A percentile compares a stretch with the other conserved stretches of the same genome.
Evolutionary conservation across 257 asterid species (phyloP).

Genomic region (Penstemon davidsonii): DNA sequence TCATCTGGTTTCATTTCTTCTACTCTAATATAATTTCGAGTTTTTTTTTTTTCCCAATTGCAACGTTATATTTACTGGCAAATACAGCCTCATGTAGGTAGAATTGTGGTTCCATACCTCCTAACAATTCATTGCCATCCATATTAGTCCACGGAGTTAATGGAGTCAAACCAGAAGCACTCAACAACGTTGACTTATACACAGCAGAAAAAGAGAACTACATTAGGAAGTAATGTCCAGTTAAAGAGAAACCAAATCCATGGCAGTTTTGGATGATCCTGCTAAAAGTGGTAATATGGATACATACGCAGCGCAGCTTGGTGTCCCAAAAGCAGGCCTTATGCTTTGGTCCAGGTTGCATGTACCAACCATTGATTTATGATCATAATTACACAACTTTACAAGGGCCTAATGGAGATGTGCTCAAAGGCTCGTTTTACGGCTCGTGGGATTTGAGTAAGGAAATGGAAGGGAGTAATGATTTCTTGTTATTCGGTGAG

Average conservation of each 20-base stretch:
- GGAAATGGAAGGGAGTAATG: conserved; percentile 26
- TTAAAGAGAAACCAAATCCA: conserved; percentile 59
- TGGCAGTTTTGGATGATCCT: conserved; percentile 96
- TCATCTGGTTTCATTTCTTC: background rate
- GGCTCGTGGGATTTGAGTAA: conserved; percentile 65
- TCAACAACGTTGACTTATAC: conserved; percentile 45
- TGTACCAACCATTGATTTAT: conserved; percentile 73
- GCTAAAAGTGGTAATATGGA: conserved; percentile 89
- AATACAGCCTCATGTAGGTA: too few species aligned
- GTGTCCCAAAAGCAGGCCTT: conserved; percentile 68
- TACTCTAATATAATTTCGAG: background rate
- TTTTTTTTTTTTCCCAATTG: too few species aligned
- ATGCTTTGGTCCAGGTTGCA: conserved; percentile 80
- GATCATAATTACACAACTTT: conserved; percentile 60
- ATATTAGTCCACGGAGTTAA: conserved; percentile 50
- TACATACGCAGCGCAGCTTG: conserved; percentile 67
- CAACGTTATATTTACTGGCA: too few species aligned
- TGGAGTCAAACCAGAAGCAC: conserved; percentile 46
- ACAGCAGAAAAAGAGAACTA: conserved; percentile 70
- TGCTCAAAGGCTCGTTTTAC: conserved; percentile 64
- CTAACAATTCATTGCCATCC: conserved; percentile 44
- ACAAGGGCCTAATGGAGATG: conserved; percentile 40
- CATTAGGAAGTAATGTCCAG: conserved; percentile 68
- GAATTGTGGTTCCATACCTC: conserved; percentile 4
- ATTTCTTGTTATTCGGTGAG: conserved; percentile 55